A percentile compares a stretch with the other conserved stretches of the same genome.
Evolutionary conservation across 2,329 filamentous ascomycete genomes (phyloP).

Genomic region (Clonostachys chloroleuca): DNA sequence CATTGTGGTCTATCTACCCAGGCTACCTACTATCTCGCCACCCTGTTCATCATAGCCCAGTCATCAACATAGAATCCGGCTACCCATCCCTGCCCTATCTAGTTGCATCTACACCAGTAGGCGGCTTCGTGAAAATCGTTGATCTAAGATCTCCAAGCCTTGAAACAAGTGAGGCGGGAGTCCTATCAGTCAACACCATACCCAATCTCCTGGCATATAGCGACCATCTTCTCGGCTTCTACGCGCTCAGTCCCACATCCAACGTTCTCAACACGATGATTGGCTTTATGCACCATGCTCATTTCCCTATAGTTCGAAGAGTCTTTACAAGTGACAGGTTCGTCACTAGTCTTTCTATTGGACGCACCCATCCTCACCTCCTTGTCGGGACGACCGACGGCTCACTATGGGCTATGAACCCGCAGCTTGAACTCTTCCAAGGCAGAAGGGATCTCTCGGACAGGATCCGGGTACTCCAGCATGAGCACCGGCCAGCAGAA

Average conservation of each 20-base stretch:
- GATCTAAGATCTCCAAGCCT: constrained; percentile 47
- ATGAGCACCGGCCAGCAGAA: constrained; percentile 40
- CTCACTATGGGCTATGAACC: constrained; percentile 41
- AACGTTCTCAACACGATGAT: constrained; percentile 47
- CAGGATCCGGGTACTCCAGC: constrained; percentile 40
- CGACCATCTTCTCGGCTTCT: constrained; percentile 51
- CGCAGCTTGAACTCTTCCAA: constrained; percentile 28
- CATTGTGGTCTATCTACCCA: constrained; percentile 52
- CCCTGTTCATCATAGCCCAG: constrained; percentile 45
- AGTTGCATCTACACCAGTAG: constrained; percentile 49
- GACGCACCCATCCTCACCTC: constrained; percentile 46
- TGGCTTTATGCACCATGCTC: constrained; percentile 46
- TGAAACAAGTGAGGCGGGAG: constrained; percentile 49
- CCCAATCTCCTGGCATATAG: constrained; percentile 49
- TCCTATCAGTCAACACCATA: constrained; percentile 45
- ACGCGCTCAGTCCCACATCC: constrained; percentile 45
- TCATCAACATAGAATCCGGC: constrained; percentile 50
- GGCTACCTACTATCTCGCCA: constrained; percentile 43
- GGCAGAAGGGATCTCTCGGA: constrained; percentile 22
- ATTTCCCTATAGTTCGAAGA: constrained; percentile 47
- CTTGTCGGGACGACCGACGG: constrained; percentile 50
- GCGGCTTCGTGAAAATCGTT: constrained; percentile 46
- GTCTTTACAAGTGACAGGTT: constrained; percentile 45
- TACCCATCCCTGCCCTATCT: constrained; percentile 53
- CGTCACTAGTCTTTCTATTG: constrained; percentile 44